Evolutionary conservation across 2,329 filamentous ascomycete genomes (phyloP), one percentile per base, ranked within the genome.

Genomic region (Xylaria polymorpha): DNA sequence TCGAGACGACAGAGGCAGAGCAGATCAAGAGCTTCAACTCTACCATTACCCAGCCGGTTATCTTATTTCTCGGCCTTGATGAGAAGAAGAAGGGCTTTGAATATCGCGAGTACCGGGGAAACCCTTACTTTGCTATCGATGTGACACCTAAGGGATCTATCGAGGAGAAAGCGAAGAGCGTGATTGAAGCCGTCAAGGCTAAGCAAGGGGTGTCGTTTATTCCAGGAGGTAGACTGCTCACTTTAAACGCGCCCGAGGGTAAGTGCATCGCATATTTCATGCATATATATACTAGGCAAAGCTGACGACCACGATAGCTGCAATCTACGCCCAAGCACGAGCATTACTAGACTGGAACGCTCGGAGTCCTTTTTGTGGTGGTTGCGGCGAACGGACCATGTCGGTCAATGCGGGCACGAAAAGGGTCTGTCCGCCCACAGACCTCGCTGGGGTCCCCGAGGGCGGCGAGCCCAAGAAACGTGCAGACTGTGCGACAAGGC

Each of bases 311-410:
- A 51, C 48, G n/a, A 58, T 71, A 96, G 96, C 94, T 68, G 94
- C 94, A 59, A 92, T 97, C 55, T 97, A 94, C 74, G 95, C 94
- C 15, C 93, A 97, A 81, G 93, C 94, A 8, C 90, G 95, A 64
- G 92, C 94, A 55, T 85, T 98, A 32, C 85, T 97, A 43, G 96
- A 98, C 83, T 99, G 96, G 96, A 98, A 99, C 82, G 86, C 86
- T 32, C 92, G 95, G 61, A 97, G 97, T 81, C 92, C 91, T 37
- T 99, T 94, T 85, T 99, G 96, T 80, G 94, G 90, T 39, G 91
- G 91, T 65, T 99, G 96, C 81, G 95, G 96, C 41, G 88, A 92
- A 76, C 89, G 87, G 29, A 98, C 94, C 0, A 83, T 98, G 69
- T 92, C 91, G 20, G 85, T 93, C 32, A 91, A 94, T 75, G 92